Evolutionary conservation across 805 yeast species (phyloP).

Genomic region (Yarrowia keelungensis): DNA sequence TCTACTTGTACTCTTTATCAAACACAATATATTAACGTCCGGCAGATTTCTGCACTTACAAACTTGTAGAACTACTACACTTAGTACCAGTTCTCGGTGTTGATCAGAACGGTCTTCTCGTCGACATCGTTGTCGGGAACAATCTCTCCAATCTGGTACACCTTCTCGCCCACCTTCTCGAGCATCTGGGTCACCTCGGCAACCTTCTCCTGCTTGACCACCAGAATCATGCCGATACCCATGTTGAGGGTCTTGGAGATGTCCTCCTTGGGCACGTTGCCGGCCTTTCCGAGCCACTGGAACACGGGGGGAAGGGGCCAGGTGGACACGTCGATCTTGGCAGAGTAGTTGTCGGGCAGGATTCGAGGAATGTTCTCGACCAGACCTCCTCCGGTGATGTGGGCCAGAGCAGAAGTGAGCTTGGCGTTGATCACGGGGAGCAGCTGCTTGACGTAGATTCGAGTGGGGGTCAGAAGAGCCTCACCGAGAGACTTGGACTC

Average conservation of each 20-base stretch:
- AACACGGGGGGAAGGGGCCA: slow-evolving; percentile 92
- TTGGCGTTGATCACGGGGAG: slow-evolving; percentile 73
- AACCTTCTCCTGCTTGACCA: slow-evolving; percentile 75
- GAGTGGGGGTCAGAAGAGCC: slow-evolving; percentile 86
- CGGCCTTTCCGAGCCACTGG: slow-evolving; percentile 92
- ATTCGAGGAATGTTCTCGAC: slow-evolving; percentile 97
- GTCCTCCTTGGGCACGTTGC: slow-evolving; percentile 86
- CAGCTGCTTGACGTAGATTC: slow-evolving; percentile 91
- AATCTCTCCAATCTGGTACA: slow-evolving; percentile 71
- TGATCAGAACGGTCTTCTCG: slow-evolving; percentile 50
- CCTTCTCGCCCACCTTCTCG: slow-evolving; percentile 72
- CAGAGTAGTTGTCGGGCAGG: slow-evolving; percentile 79
- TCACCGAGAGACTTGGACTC: slow-evolving; percentile 75
- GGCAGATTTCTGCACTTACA: slow-evolving; percentile 35
- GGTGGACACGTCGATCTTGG: slow-evolving; percentile 73
- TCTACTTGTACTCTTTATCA: neutral
- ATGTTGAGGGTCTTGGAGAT: slow-evolving; percentile 89
- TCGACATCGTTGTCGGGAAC: slow-evolving; percentile 52
- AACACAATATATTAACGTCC: slow-evolving; percentile 27
- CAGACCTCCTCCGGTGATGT: slow-evolving; percentile 98
- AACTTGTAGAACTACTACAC: neutral
- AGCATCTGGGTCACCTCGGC: slow-evolving; percentile 61
- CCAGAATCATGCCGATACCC: slow-evolving; percentile 96
- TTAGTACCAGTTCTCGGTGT: slow-evolving; percentile 50
- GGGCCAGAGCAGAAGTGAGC: slow-evolving; percentile 85